These are phyloP conservation scores for Ascoidea rubescens DNA, from an alignment of 805 yeast genomes.

Conservation along the genomic window DNA sequence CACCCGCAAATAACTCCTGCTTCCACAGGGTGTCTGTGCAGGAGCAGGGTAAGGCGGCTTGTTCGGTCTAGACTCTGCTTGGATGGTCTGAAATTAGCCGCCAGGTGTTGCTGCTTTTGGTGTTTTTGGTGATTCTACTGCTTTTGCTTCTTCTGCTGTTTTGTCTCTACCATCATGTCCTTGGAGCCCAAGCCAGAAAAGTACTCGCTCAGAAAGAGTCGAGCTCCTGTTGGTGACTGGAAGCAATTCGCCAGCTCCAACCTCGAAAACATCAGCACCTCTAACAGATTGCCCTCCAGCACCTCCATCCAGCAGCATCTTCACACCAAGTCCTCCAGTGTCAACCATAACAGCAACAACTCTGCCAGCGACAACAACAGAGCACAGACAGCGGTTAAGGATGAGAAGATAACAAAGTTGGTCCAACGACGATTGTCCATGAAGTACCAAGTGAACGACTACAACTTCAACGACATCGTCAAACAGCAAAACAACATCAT, in stretches of 20 bases:
- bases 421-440: not conserved
- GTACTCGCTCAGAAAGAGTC: slow-evolving; percentile 9
- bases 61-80: too few species aligned
- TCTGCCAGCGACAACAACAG: too few species aligned
- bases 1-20: too few species aligned
- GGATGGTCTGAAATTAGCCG: too few species aligned
- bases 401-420: not conserved
- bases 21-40: too few species aligned
- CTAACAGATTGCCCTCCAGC: not conserved
- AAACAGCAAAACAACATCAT: too few species aligned
- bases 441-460: not conserved
- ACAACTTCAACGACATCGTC: too few species aligned
- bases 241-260: slow-evolving; percentile 3
- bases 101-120: too few species aligned
- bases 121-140: too few species aligned
- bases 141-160: too few species aligned
- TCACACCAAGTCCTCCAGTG: not conserved
- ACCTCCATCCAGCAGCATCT: not conserved
- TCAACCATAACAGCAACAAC: not conserved
- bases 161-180: not conserved
- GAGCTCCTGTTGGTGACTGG: slow-evolving; percentile 12
- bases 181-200: not conserved
- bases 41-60: too few species aligned
- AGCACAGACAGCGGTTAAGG: not conserved
- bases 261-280: too few species aligned